Conservation (phyloP, 768 basidiomycete genomes). For the Phlegmacium glaucopus region DNA sequence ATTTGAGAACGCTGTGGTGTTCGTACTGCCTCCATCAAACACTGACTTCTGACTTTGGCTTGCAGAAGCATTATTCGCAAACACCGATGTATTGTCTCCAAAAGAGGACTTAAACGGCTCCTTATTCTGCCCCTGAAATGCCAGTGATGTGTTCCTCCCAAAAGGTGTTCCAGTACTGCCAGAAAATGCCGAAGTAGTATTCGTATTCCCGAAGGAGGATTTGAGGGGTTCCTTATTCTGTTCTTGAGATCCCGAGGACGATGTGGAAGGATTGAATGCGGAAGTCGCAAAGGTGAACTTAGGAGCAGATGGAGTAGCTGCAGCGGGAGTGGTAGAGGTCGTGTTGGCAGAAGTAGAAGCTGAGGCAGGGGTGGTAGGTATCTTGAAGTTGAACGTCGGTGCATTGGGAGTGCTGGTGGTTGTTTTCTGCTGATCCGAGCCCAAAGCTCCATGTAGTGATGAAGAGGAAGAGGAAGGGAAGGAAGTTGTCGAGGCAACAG, state of each 20-base stretch:
- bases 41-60: background rate
- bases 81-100: background rate
- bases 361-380: slow-evolving; percentile 16
- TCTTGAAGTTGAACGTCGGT: slow-evolving; percentile 13
- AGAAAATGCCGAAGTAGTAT: slow-evolving; percentile 4
- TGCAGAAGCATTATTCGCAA: background rate
- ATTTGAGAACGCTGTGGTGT: background rate
- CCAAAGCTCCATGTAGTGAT: slow-evolving; percentile 17
- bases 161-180: slow-evolving; percentile 6
- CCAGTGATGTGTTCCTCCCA: slow-evolving; percentile 9
- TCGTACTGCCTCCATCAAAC: slow-evolving; percentile 7
- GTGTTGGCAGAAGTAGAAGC: slow-evolving; percentile 2
- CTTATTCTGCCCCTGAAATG: background rate
- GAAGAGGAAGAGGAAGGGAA: slow-evolving; percentile 1
- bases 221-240: slow-evolving; percentile 5
- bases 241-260: slow-evolving; percentile 2
- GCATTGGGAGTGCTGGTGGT: background rate
- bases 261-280: background rate
- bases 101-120: background rate
- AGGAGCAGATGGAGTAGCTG: slow-evolving; percentile 16
- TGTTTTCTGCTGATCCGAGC: background rate
- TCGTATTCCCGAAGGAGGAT: slow-evolving; percentile 5
- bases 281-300: slow-evolving; percentile 38
- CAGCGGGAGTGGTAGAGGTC: slow-evolving; percentile 15
- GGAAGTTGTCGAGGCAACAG: slow-evolving; percentile 3